Evolutionary conservation across 306 rosid species (phyloP), one percentile per base, ranked within the genome.

Genomic region (Ziziphus jujuba): DNA sequence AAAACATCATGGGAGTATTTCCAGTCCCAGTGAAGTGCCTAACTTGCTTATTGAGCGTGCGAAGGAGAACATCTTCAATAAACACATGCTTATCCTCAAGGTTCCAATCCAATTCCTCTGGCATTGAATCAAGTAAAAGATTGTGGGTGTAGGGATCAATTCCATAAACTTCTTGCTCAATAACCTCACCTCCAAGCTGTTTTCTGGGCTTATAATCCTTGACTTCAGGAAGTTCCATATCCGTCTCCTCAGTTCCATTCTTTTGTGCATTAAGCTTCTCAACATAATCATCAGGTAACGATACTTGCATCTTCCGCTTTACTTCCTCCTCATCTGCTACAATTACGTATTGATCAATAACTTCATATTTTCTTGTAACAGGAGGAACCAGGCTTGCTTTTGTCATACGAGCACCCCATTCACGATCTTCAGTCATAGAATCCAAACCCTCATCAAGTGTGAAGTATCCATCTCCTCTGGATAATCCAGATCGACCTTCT

Each of bases 381-480:
- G 99, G 99, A 82, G 99, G 99, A 82, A 95, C 99, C 81, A 95
- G 72, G 81, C 99, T 95, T 56, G 89, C 88, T 88, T 90, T 95
- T 2, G 99, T 95, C 99, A 95, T 95, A 55, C 99, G 99, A 78
- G 99, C 99, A 57, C 99, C 99, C 99, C 99, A 95, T 76, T 95
- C 96, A 34, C 96, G 97, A 60, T 95, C 99, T 77, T 85, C 96
- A 47, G 81, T 76, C 69, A 66, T 77, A 65, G 89, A 85, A 74
- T 78, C 84, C 69, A 77, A 72, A 52, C 84, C 79, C 48, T 76
- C 92, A 65, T 84, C 88, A 10, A 80, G 67, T 47, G 72, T 68
- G 33, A 79, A 79, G 83, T 72, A 69, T 63, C 82, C 83, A 76
- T 79, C 88, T 14, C 78, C 85, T 59, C 81, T 81, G 59, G 95